Conservation (phyloP, 192 early-diverging fungal species). For the Oehlia diaphana region DNA sequence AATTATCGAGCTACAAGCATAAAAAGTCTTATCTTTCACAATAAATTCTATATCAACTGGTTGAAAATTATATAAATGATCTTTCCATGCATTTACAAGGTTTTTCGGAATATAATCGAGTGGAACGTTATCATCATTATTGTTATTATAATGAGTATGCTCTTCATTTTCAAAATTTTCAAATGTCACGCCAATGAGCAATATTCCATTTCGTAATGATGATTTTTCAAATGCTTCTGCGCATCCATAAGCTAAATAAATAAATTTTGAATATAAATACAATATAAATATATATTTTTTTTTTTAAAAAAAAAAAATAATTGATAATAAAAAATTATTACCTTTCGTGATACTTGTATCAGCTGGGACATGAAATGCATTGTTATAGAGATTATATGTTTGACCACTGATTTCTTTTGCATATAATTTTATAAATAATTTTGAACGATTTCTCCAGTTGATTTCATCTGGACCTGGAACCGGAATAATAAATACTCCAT, state of each 20-base stretch:
- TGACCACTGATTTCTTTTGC: not conserved
- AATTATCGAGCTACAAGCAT: not conserved
- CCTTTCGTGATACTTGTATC: not conserved
- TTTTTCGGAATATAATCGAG: not conserved
- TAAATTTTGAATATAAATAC: not conserved
- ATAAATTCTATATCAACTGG: not conserved
- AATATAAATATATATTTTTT: not conserved
- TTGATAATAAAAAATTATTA: not conserved
- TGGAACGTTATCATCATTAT: not conserved
- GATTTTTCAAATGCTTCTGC: not conserved
- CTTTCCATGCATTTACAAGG: not conserved
- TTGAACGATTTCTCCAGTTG: not conserved
- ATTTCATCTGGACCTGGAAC: not conserved
- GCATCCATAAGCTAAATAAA: not conserved
- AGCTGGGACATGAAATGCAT: not conserved
- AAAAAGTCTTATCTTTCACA: not conserved
- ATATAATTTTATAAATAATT: not conserved
- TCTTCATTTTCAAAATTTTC: not conserved
- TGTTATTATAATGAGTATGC: not conserved
- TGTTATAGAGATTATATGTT: not conserved
- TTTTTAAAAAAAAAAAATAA: too few species aligned
- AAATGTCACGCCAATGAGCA: not conserved
- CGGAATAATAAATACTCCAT: not conserved
- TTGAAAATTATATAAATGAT: not conserved
- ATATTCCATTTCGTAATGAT: not conserved